Percentiles rank a stretch among this genome's conserved stretches.
Conservation (phyloP, 495 filamentous ascomycete genomes). For the Chaetomium cochliodes region DNA sequence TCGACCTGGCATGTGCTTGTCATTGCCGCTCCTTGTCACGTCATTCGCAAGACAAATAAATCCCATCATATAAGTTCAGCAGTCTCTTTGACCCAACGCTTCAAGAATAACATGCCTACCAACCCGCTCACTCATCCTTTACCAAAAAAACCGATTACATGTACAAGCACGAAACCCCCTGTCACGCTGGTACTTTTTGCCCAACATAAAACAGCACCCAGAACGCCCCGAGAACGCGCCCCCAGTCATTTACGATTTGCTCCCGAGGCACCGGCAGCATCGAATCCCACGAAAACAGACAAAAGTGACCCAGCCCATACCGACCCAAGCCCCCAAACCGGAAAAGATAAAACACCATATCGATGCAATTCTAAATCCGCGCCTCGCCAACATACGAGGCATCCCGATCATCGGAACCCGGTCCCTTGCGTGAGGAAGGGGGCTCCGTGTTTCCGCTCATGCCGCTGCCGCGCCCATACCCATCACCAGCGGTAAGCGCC, state of each 20-base stretch:
- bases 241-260: neutral
- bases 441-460: constrained; percentile 15
- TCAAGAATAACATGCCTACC: neutral
- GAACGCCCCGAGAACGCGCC: neutral
- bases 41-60: neutral
- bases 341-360: constrained; percentile 1
- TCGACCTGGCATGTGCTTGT: too few species aligned
- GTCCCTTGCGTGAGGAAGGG: constrained; percentile 20
- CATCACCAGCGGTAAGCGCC: constrained; percentile 19
- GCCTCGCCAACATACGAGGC: constrained; percentile 19
- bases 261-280: neutral
- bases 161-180: neutral
- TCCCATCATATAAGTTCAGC: neutral
- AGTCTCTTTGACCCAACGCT: neutral
- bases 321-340: neutral
- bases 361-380: neutral
- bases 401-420: constrained; percentile 15
- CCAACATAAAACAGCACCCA: constrained; percentile 1
- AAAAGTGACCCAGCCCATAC: neutral
- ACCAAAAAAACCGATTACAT: neutral
- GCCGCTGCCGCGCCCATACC: constrained; percentile 24
- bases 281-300: neutral
- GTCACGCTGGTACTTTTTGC: constrained; percentile 1
- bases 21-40: too few species aligned
- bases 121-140: neutral